A percentile compares a stretch with the other conserved stretches of the same genome.
Conservation (phyloP, 306 rosid genomes). For the Pterocarpus santalinus region DNA sequence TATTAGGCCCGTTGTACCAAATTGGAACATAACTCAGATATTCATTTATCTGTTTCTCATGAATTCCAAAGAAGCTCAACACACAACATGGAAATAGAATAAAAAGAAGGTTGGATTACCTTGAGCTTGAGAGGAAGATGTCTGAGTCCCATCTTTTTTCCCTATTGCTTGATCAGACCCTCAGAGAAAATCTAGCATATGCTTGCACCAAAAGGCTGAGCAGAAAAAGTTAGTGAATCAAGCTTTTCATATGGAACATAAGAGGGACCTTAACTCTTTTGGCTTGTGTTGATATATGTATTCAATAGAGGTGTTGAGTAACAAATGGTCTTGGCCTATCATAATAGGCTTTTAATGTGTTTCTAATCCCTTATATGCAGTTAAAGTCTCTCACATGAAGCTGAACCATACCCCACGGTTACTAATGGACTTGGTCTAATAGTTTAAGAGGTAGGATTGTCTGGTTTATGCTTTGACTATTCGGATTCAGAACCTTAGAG, state of each 20-base stretch:
- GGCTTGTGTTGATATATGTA: background rate
- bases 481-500: background rate
- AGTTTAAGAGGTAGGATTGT: background rate
- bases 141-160: conserved; percentile 46
- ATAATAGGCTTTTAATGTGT: conserved; percentile 18
- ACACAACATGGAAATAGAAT: background rate
- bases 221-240: conserved; percentile 28
- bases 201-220: background rate
- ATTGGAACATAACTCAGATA: conserved; percentile 9
- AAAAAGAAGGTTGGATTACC: conserved; percentile 37
- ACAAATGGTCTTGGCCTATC: conserved; percentile 32
- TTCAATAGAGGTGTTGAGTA: conserved; percentile 42
- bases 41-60: background rate
- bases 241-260: conserved; percentile 10
- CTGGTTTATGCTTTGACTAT: conserved; percentile 2
- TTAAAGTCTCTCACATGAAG: too few species aligned
- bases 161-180: conserved; percentile 23
- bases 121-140: conserved; percentile 55
- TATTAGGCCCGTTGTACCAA: conserved; percentile 5
- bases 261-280: conserved; percentile 6
- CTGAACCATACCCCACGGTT: too few species aligned
- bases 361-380: background rate
- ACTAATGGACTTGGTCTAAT: background rate
- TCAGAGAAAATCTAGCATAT: background rate
- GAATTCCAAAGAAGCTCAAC: background rate